A percentile compares a stretch with the other conserved stretches of the same genome.
Evolutionary conservation across 495 filamentous ascomycete species (phyloP).

Genomic region (Aspergillus affinis): DNA sequence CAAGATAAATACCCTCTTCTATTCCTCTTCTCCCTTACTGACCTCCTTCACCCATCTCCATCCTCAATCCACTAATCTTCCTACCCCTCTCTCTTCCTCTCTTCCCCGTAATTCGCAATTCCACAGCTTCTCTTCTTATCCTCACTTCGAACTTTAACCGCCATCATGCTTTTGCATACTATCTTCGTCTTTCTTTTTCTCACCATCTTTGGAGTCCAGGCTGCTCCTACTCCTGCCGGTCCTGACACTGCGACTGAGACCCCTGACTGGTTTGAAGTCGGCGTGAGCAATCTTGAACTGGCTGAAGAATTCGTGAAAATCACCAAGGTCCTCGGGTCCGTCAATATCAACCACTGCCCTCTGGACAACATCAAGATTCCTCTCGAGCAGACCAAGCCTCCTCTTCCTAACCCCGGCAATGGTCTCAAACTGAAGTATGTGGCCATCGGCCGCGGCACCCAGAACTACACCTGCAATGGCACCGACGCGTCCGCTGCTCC

Average conservation of each 20-base stretch:
- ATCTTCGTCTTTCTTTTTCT: background rate
- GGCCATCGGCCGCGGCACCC: slow-evolving; percentile 68
- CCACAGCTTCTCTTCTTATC: background rate
- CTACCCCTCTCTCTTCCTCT: too few species aligned
- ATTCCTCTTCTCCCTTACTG: background rate
- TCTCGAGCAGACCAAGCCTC: slow-evolving; percentile 19
- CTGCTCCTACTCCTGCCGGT: background rate
- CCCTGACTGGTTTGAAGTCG: background rate
- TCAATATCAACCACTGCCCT: slow-evolving; percentile 31
- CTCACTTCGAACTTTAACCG: background rate
- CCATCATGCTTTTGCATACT: background rate
- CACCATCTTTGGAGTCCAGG: background rate
- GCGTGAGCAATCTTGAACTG: background rate
- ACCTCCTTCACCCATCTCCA: background rate
- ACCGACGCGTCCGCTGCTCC: slow-evolving; percentile 31
- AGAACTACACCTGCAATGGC: slow-evolving; percentile 70
- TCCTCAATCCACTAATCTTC: too few species aligned
- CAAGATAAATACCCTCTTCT: background rate
- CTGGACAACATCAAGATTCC: slow-evolving; percentile 22
- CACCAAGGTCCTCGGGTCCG: background rate
- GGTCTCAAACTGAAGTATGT: slow-evolving; percentile 58
- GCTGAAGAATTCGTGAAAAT: background rate
- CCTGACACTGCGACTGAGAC: background rate
- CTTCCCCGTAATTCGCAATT: too few species aligned
- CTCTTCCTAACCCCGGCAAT: slow-evolving; percentile 46